phyloP scores from a whole-genome alignment of 2,329 filamentous ascomycete genomes.

The Ascosphaera apis region DNA sequence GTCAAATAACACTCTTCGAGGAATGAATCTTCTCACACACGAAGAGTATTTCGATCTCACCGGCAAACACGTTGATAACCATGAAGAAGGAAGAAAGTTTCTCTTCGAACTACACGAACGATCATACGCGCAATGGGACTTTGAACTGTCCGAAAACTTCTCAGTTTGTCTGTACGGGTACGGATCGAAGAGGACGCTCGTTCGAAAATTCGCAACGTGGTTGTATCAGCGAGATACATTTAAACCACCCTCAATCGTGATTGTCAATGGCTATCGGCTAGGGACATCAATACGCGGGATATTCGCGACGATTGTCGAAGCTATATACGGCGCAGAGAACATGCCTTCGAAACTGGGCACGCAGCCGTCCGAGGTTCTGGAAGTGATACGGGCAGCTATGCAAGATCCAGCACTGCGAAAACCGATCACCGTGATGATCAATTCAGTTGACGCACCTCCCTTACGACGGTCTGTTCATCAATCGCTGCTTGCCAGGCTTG shows the following conservation, averaged over 20 bases:
- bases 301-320: slow-evolving; percentile 37
- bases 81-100: slow-evolving; percentile 45
- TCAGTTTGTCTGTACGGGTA: slow-evolving; percentile 81
- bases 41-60: slow-evolving; percentile 70
- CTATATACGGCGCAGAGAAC: slow-evolving; percentile 26
- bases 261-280: slow-evolving; percentile 60
- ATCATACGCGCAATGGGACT: slow-evolving; percentile 77
- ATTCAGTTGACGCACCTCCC: slow-evolving; percentile 63
- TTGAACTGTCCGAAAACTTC: slow-evolving; percentile 71
- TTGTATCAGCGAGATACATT: slow-evolving; percentile 27
- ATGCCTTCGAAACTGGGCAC: slow-evolving; percentile 33
- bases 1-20: slow-evolving; percentile 61
- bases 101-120: slow-evolving; percentile 53
- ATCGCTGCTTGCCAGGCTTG: slow-evolving; percentile 50
- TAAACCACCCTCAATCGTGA: slow-evolving; percentile 36
- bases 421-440: slow-evolving; percentile 47
- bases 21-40: slow-evolving; percentile 56
- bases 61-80: slow-evolving; percentile 41
- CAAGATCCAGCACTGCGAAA: slow-evolving; percentile 19
- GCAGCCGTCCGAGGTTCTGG: slow-evolving; percentile 45
- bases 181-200: slow-evolving; percentile 60
- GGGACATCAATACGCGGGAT: slow-evolving; percentile 23
- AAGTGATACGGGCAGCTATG: slow-evolving; percentile 40
- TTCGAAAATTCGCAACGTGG: slow-evolving; percentile 53
- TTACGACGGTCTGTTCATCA: slow-evolving; percentile 52